phyloP scores from a whole-genome alignment of 1,139 yeast genomes.

The Nakaseomyces kungkrabaensis region DNA sequence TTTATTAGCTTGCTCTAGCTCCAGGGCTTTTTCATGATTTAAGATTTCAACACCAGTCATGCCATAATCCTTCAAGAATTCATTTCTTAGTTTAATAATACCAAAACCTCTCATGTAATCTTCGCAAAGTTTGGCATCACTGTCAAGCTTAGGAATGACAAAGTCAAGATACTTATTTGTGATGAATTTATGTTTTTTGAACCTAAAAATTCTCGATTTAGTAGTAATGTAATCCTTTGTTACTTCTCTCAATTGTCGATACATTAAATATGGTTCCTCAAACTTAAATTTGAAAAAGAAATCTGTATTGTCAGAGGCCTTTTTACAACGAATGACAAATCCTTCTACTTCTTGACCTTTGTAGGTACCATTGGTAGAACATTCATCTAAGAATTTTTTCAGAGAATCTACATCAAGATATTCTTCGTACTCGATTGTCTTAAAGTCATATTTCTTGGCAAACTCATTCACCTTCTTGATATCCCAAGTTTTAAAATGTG shows the following conservation, averaged over 20 bases:
- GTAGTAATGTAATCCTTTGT: constrained; percentile 51
- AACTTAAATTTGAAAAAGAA: constrained; percentile 86
- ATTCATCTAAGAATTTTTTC: constrained; percentile 42
- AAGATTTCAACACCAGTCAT: constrained; percentile 39
- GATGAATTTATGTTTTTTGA: constrained; percentile 46
- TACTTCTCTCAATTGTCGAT: constrained; percentile 82
- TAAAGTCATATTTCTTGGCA: constrained; percentile 68
- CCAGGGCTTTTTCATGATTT: constrained; percentile 30
- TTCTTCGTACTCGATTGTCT: constrained; percentile 39
- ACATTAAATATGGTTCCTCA: constrained; percentile 88
- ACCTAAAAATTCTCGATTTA: constrained; percentile 37
- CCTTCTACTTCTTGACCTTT: constrained; percentile 77
- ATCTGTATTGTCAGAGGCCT: constrained; percentile 33
- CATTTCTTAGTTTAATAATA: constrained; percentile 59
- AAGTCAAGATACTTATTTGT: constrained; percentile 63
- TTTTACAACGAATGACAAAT: constrained; percentile 66
- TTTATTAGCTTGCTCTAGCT: constrained; percentile 29
- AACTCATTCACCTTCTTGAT: constrained; percentile 50
- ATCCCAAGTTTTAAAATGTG: constrained; percentile 54
- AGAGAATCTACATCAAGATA: constrained; percentile 36
- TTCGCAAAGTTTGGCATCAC: constrained; percentile 37
- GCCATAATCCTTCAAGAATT: constrained; percentile 42
- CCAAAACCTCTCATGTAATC: constrained; percentile 54
- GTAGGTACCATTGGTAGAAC: constrained; percentile 62
- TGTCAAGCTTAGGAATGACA: constrained; percentile 44